A percentile compares a stretch with the other conserved stretches of the same genome.
Conservation (phyloP, 1,284 basidiomycete species). For the Ganoderma lingzhi region DNA sequence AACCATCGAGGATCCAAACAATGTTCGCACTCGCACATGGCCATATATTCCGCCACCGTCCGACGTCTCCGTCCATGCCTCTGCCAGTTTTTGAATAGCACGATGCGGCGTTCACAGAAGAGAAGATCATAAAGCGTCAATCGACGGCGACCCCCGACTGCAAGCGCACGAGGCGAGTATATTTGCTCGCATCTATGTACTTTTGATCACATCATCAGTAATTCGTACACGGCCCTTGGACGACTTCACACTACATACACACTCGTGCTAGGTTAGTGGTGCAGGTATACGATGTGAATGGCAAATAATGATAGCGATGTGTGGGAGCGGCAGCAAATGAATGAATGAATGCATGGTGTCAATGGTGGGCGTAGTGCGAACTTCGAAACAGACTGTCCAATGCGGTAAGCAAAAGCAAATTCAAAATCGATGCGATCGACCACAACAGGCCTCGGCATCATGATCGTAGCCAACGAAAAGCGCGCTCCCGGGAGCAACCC, state of each 20-base stretch:
- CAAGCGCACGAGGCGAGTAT: background rate
- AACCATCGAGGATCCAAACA: background rate
- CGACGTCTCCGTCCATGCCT: background rate
- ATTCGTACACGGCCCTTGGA: slow-evolving; percentile 27
- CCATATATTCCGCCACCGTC: background rate
- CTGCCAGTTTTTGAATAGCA: background rate
- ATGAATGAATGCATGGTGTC: too few relatives aligned
- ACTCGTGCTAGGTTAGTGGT: background rate
- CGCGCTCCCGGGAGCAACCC: background rate
- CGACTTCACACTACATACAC: slow-evolving; percentile 22
- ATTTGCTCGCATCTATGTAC: slow-evolving; percentile 4
- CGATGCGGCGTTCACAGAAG: background rate
- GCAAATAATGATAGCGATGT: slow-evolving; percentile 10
- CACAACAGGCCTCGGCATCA: background rate
- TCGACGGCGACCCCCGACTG: background rate
- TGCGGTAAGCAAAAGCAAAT: background rate
- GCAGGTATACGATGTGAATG: background rate
- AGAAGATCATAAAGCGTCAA: slow-evolving; percentile 6
- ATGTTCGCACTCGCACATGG: background rate
- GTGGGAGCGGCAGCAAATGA: background rate
- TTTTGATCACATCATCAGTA: slow-evolving; percentile 12
- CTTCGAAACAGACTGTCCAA: background rate
- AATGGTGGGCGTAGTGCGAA: background rate
- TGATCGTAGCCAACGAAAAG: background rate
- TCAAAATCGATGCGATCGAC: background rate